Percentiles rank a stretch among this genome's conserved stretches.
phyloP scores from a whole-genome alignment of 345 rosid species.

The Eutrema yunnanense region DNA sequence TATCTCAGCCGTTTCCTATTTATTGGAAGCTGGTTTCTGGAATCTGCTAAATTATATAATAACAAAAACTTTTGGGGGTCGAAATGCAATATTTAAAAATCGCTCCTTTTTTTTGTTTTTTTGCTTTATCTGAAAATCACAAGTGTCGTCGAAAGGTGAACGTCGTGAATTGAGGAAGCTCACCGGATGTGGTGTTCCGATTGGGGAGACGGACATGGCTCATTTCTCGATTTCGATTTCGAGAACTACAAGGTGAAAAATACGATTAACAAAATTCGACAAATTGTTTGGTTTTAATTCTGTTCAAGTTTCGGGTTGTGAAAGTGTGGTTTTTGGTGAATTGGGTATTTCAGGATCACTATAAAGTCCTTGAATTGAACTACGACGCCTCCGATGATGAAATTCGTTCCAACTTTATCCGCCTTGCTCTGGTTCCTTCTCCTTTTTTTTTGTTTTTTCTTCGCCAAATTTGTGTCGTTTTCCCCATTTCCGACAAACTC shows the following conservation, averaged over 20 bases:
- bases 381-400: conserved; percentile 78
- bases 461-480: not conserved
- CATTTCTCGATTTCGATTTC: conserved; percentile 54
- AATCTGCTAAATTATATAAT: conserved; percentile 1
- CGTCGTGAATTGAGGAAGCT: conserved; percentile 2
- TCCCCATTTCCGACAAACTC: not conserved
- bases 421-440: conserved; percentile 69
- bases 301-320: not conserved
- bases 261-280: not conserved
- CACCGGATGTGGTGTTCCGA: conserved; percentile 28
- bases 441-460: not conserved
- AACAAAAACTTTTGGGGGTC: not conserved
- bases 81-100: not conserved
- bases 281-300: not conserved
- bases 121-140: not conserved
- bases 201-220: conserved; percentile 27
- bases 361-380: conserved; percentile 75
- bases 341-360: conserved; percentile 58
- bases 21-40: not conserved
- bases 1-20: not conserved
- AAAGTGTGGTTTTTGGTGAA: not conserved
- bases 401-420: conserved; percentile 88
- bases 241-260: conserved; percentile 58
- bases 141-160: not conserved
- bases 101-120: not conserved